Percentiles rank a stretch among this genome's conserved stretches.
Conservation (phyloP, 2,329 filamentous ascomycete species). For the Ceratocystis cubensis region DNA sequence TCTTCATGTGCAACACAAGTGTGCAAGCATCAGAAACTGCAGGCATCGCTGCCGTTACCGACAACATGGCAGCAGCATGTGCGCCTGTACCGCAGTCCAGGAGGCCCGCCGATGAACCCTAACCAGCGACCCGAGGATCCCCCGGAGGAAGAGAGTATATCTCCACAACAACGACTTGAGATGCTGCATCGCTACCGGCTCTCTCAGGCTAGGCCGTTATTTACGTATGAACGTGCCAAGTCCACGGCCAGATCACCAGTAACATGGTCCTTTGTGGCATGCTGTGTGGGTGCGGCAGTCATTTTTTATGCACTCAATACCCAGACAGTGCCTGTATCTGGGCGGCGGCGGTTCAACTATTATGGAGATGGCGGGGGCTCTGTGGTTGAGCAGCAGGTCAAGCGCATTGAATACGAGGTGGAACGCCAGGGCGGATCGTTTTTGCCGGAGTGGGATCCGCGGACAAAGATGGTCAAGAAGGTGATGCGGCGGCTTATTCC, state of each 20-base stretch:
- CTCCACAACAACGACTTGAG: slow-evolving; percentile 10
- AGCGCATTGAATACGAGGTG: slow-evolving; percentile 43
- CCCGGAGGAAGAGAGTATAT: slow-evolving; percentile 12
- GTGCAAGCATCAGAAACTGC: neutral
- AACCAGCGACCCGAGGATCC: slow-evolving; percentile 17
- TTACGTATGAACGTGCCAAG: slow-evolving; percentile 27
- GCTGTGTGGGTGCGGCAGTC: slow-evolving; percentile 34
- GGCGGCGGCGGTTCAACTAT: slow-evolving; percentile 61
- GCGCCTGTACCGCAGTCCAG: slow-evolving; percentile 10
- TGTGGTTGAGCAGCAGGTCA: slow-evolving; percentile 44
- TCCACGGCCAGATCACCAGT: slow-evolving; percentile 28
- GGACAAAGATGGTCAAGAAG: slow-evolving; percentile 41
- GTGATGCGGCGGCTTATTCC: slow-evolving; percentile 57
- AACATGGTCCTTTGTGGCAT: slow-evolving; percentile 32
- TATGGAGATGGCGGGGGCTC: slow-evolving; percentile 35
- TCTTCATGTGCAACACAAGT: neutral
- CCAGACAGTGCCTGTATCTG: slow-evolving; percentile 60
- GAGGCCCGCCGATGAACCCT: slow-evolving; percentile 18
- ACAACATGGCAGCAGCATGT: neutral
- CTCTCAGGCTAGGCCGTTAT: slow-evolving; percentile 30
- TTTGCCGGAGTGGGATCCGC: slow-evolving; percentile 45
- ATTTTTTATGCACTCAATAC: slow-evolving; percentile 56
- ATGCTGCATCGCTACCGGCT: slow-evolving; percentile 23
- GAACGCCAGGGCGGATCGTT: slow-evolving; percentile 42
- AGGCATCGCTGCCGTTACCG: too few species aligned